Percentiles rank a stretch among this genome's conserved stretches.
These are phyloP conservation scores for Neopestalotiopsis sp. DNA, from an alignment of 2,329 filamentous ascomycete genomes.

Conservation along the genomic window DNA sequence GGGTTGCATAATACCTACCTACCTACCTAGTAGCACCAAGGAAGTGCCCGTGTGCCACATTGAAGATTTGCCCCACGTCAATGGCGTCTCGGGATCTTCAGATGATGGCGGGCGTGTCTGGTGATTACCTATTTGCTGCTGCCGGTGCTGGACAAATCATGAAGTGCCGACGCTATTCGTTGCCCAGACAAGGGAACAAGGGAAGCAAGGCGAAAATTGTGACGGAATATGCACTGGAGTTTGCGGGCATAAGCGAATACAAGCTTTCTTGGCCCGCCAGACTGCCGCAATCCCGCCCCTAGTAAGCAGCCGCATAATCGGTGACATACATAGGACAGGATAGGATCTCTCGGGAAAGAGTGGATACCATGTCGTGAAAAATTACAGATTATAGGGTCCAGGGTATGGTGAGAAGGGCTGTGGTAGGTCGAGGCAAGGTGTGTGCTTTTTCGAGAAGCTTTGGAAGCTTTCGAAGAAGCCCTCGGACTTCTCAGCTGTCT, in stretches of 20 bases:
- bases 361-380: neutral
- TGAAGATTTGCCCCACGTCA: neutral
- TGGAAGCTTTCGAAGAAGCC: neutral
- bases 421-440: neutral
- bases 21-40: neutral
- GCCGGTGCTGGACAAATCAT: neutral
- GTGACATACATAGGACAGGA: neutral
- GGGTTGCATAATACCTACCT: neutral
- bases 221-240: neutral
- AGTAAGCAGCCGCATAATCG: neutral
- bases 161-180: neutral
- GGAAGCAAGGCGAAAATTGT: neutral
- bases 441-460: neutral
- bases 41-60: neutral
- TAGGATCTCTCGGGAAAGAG: neutral
- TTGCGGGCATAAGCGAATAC: neutral
- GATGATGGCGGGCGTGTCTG: neutral
- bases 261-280: neutral
- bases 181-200: neutral
- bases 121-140: neutral
- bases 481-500: neutral
- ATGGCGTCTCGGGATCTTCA: neutral
- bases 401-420: neutral
- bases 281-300: too few species aligned
- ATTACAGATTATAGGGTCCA: neutral